A percentile compares a stretch with the other conserved stretches of the same genome.
phyloP scores from a whole-genome alignment of 2,329 filamentous ascomycete species.

The Colletotrichum limetticola region DNA sequence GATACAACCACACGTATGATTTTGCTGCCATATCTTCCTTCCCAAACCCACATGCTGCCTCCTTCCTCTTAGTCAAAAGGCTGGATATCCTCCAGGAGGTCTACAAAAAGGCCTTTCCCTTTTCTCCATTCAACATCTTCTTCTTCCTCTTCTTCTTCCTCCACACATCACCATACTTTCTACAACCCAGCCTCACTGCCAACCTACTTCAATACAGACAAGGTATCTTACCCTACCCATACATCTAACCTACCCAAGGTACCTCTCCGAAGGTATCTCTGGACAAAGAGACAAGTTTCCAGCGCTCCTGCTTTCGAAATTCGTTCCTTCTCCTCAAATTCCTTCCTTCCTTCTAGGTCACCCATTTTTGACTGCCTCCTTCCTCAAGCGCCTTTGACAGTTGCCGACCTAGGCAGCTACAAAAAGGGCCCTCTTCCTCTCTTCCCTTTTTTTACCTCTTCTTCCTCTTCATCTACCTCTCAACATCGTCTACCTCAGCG shows the following conservation, averaged over 20 bases:
- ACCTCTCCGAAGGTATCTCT: neutral
- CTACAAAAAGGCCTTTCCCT: neutral
- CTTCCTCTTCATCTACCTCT: neutral
- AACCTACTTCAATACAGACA: neutral
- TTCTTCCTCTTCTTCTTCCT: neutral
- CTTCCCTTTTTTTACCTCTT: neutral
- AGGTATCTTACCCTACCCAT: neutral
- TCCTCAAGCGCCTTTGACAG: neutral
- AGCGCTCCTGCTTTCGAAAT: neutral
- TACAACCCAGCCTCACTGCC: neutral
- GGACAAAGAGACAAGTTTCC: neutral
- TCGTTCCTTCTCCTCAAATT: neutral
- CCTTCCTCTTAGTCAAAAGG: neutral
- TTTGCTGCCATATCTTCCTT: neutral
- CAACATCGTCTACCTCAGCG: neutral
- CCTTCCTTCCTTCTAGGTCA: neutral
- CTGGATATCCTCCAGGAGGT: too few relatives aligned
- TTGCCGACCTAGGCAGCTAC: neutral
- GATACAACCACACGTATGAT: neutral
- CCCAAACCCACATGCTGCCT: neutral
- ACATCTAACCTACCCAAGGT: neutral
- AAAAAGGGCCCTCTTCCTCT: neutral
- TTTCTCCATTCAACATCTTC: neutral
- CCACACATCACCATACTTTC: neutral
- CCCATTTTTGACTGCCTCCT: neutral